Evolutionary conservation across 805 yeast species (phyloP).

Genomic region (Metschnikowia lachancei): DNA sequence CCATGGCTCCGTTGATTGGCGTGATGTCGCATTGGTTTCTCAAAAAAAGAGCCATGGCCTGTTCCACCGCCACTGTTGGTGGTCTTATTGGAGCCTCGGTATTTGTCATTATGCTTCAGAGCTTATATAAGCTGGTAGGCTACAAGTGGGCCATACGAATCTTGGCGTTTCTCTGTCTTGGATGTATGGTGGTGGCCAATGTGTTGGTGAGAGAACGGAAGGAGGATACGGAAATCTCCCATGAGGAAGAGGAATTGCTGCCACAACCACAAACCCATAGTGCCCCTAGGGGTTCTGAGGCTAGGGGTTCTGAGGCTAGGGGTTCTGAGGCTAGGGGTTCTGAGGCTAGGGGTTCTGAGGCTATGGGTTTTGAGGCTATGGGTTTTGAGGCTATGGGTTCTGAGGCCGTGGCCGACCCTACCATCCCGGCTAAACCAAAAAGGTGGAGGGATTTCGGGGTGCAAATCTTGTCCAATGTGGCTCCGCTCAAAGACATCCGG

Average conservation of each 20-base stretch:
- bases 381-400: no score
- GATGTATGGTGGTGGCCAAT: constrained; percentile 24
- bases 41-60: constrained; percentile 42
- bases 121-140: constrained; percentile 47
- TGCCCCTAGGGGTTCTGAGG: background rate
- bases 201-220: constrained; percentile 12
- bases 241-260: no score
- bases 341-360: background rate
- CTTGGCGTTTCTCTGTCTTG: constrained; percentile 46
- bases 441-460: background rate
- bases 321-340: background rate
- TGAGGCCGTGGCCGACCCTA: background rate
- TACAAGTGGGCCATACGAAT: constrained; percentile 54
- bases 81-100: constrained; percentile 53
- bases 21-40: constrained; percentile 46
- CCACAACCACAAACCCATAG: background rate
- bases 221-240: background rate
- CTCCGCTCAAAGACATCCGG: constrained; percentile 41
- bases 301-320: background rate
- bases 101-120: constrained; percentile 53
- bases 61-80: constrained; percentile 48
- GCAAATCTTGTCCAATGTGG: constrained; percentile 9
- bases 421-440: background rate
- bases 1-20: constrained; percentile 45
- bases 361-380: no score